Conservation (phyloP, 1,284 basidiomycete species). For the Chiua sp. region DNA sequence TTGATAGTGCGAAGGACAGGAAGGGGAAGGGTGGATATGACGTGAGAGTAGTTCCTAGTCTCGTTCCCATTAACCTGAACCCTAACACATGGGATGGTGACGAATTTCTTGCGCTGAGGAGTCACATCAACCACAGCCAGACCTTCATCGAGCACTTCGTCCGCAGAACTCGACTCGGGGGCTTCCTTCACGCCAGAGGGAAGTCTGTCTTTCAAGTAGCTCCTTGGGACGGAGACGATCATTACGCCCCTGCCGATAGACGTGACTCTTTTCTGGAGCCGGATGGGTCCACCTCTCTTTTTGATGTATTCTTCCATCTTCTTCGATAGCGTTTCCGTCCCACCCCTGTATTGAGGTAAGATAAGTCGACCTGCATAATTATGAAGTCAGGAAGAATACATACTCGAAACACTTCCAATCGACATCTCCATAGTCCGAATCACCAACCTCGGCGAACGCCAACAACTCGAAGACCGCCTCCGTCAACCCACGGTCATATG, state of each 20-base stretch:
- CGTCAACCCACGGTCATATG: constrained; percentile 21
- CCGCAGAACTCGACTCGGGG: not conserved
- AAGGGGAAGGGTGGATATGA: constrained; percentile 23
- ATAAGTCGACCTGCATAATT: not conserved
- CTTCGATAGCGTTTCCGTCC: constrained; percentile 22
- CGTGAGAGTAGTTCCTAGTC: constrained; percentile 13
- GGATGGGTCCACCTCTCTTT: not conserved
- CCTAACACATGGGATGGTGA: not conserved
- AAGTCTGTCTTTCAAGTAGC: not conserved
- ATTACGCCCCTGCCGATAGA: constrained; percentile 8
- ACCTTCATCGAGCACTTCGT: not conserved
- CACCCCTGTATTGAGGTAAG: constrained; percentile 19
- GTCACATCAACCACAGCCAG: not conserved
- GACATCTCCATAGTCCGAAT: constrained; percentile 10
- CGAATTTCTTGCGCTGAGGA: not conserved
- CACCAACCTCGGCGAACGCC: constrained; percentile 13
- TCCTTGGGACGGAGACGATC: not conserved
- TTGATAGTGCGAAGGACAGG: constrained; percentile 21
- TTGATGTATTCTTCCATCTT: constrained; percentile 20
- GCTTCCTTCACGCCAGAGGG: not conserved
- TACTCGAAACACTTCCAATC: constrained; percentile 31
- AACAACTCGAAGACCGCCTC: constrained; percentile 24
- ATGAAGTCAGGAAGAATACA: not conserved
- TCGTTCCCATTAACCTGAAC: constrained; percentile 6
- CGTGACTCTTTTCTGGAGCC: constrained; percentile 10